Evolutionary conservation across 164 flowering plant genomes (phyloP).

Genomic region (Vitis cinerea): DNA sequence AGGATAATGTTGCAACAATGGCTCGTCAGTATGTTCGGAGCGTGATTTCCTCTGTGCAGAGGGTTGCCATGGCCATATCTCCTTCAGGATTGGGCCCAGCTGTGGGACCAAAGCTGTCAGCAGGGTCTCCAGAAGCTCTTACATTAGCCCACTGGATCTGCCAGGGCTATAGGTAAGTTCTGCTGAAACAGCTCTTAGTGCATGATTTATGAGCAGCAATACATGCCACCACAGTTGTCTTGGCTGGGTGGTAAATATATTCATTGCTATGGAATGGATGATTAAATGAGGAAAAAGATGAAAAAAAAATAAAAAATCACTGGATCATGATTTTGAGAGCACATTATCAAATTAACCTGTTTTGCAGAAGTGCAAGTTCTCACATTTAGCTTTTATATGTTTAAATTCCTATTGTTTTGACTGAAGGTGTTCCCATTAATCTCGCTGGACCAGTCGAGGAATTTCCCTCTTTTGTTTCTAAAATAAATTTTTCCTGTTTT

Average conservation of each 20-base stretch:
- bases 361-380: not conserved
- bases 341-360: not conserved
- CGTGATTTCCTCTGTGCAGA: slow-evolving; percentile 87
- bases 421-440: not conserved
- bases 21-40: slow-evolving; percentile 91
- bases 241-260: not conserved
- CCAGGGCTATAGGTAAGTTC: slow-evolving; percentile 81
- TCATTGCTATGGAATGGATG: not conserved
- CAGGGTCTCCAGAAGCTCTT: slow-evolving; percentile 83
- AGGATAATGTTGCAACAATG: slow-evolving; percentile 79
- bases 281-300: not conserved
- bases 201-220: not conserved
- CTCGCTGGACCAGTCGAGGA: not conserved
- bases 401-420: not conserved
- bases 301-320: too few relatives aligned
- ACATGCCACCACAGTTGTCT: not conserved
- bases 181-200: not conserved
- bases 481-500: slow-evolving; percentile 2
- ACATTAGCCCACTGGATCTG: slow-evolving; percentile 92
- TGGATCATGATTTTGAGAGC: too few relatives aligned
- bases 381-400: not conserved
- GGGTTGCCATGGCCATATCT: slow-evolving; percentile 85
- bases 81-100: slow-evolving; percentile 67
- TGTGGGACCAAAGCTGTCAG: slow-evolving; percentile 54
- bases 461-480: not conserved